Conservation (phyloP, 805 yeast species). For the Teunomyces cretensis region DNA sequence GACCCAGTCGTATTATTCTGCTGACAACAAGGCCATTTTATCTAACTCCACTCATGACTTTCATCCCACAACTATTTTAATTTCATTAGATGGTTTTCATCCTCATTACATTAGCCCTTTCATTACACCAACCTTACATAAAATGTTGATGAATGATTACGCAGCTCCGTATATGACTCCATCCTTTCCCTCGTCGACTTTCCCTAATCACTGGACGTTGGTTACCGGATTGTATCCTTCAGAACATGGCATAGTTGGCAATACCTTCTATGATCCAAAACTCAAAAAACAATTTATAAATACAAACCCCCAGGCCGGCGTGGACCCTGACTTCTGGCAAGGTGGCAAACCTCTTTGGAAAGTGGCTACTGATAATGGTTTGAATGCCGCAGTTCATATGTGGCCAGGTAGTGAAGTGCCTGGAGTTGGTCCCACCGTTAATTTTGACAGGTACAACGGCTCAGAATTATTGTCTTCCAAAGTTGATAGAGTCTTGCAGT, state of each 20-base stretch:
- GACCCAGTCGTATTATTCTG: background rate
- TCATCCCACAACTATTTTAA: slow-evolving; percentile 74
- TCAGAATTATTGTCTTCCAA: slow-evolving; percentile 60
- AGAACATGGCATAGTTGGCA: slow-evolving; percentile 85
- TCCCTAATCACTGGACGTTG: slow-evolving; percentile 90
- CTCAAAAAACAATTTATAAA: slow-evolving; percentile 59
- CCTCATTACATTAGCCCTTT: slow-evolving; percentile 74
- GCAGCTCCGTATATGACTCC: slow-evolving; percentile 86
- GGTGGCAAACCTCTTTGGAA: slow-evolving; percentile 91
- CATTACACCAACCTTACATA: slow-evolving; percentile 70
- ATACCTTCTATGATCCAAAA: slow-evolving; percentile 69
- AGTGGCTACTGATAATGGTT: slow-evolving; percentile 64
- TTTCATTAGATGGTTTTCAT: slow-evolving; percentile 88
- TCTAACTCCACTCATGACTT: slow-evolving; percentile 68
- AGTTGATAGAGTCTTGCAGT: slow-evolving; percentile 53
- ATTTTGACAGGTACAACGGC: slow-evolving; percentile 64
- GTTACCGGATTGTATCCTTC: slow-evolving; percentile 84
- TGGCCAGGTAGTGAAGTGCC: slow-evolving; percentile 93
- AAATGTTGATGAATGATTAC: slow-evolving; percentile 49
- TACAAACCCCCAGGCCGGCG: slow-evolving; percentile 53
- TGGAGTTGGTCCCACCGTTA: slow-evolving; percentile 50
- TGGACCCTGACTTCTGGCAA: slow-evolving; percentile 64
- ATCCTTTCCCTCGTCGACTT: slow-evolving; percentile 84
- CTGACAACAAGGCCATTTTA: slow-evolving; percentile 8
- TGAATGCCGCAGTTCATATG: slow-evolving; percentile 81